A percentile compares a stretch with the other conserved stretches of the same genome.
Evolutionary conservation across 2,329 filamentous ascomycete genomes (phyloP).

Genomic region (Hymenoscyphus occultus): DNA sequence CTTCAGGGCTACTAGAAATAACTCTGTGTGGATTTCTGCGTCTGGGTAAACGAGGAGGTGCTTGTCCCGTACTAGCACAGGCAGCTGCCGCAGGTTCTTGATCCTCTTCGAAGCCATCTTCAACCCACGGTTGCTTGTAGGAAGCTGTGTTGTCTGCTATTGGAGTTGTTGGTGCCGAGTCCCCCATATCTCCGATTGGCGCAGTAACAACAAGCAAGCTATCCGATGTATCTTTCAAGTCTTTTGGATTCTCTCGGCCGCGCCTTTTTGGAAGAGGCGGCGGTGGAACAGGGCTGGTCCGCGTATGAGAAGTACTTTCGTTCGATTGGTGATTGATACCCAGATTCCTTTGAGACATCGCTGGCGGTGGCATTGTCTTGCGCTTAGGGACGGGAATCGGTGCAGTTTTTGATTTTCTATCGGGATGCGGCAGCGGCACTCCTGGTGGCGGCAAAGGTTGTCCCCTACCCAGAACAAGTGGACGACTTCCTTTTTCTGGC

Average conservation of each 20-base stretch:
- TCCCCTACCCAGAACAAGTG: slow-evolving; percentile 68
- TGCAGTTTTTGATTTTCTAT: slow-evolving; percentile 56
- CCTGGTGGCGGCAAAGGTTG: slow-evolving; percentile 80
- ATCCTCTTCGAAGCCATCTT: slow-evolving; percentile 32
- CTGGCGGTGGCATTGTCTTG: slow-evolving; percentile 54
- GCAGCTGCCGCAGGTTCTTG: background rate
- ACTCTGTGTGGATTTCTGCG: slow-evolving; percentile 27
- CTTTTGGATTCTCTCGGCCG: slow-evolving; percentile 36
- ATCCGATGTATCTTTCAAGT: slow-evolving; percentile 41
- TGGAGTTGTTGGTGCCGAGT: slow-evolving; percentile 58
- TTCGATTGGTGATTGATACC: slow-evolving; percentile 35
- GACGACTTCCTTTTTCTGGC: slow-evolving; percentile 51
- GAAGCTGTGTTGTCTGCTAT: slow-evolving; percentile 38
- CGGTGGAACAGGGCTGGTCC: slow-evolving; percentile 38
- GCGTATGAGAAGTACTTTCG: slow-evolving; percentile 8
- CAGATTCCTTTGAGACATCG: slow-evolving; percentile 17
- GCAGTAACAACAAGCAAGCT: slow-evolving; percentile 63
- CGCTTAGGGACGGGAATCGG: slow-evolving; percentile 59
- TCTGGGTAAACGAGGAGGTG: slow-evolving; percentile 28
- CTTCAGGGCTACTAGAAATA: slow-evolving; percentile 34
- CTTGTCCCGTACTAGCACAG: background rate
- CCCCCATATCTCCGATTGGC: slow-evolving; percentile 58
- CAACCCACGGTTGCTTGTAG: slow-evolving; percentile 38
- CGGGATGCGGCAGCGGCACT: slow-evolving; percentile 69
- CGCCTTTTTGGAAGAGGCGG: slow-evolving; percentile 46